A percentile compares a stretch with the other conserved stretches of the same genome.
Conservation (phyloP, 140 eudicot species). For the Bidens hawaiensis region DNA sequence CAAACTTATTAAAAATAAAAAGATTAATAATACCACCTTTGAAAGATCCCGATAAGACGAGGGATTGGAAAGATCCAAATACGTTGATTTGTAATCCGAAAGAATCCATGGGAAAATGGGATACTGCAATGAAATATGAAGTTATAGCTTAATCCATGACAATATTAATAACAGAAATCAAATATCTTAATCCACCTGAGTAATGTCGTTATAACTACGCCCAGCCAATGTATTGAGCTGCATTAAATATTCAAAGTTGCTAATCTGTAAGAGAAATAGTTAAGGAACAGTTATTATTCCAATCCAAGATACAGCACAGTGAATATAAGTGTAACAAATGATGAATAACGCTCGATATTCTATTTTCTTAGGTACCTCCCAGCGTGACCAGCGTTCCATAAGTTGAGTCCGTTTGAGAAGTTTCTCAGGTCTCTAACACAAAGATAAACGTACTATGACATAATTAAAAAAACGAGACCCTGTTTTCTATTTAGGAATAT, state of each 20-base stretch:
- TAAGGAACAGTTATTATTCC: slow-evolving; percentile 1
- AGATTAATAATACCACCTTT: slow-evolving; percentile 42
- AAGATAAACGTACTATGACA: slow-evolving; percentile 12
- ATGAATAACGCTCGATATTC: background rate
- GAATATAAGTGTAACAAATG: background rate
- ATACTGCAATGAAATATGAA: slow-evolving; percentile 55
- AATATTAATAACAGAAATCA: background rate
- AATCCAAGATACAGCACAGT: background rate
- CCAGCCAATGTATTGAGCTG: slow-evolving; percentile 99
- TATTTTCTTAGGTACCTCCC: slow-evolving; percentile 74
- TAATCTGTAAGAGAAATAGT: slow-evolving; percentile 62
- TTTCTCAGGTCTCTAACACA: slow-evolving; percentile 84
- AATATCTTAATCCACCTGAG: slow-evolving; percentile 64
- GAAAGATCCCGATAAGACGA: slow-evolving; percentile 92
- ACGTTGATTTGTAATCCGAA: slow-evolving; percentile 79
- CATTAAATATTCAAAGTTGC: slow-evolving; percentile 98
- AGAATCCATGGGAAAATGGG: slow-evolving; percentile 98
- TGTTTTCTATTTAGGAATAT: background rate
- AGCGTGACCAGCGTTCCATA: slow-evolving; percentile 98
- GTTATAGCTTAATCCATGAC: slow-evolving; percentile 15
- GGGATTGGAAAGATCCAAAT: slow-evolving; percentile 78
- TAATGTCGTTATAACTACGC: slow-evolving; percentile 92
- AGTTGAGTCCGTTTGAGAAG: slow-evolving; percentile 88
- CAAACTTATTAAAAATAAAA: background rate
- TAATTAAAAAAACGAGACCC: background rate